Evolutionary conservation across 2,329 filamentous ascomycete genomes (phyloP).

Genomic region (Helicocarpus griseus): DNA sequence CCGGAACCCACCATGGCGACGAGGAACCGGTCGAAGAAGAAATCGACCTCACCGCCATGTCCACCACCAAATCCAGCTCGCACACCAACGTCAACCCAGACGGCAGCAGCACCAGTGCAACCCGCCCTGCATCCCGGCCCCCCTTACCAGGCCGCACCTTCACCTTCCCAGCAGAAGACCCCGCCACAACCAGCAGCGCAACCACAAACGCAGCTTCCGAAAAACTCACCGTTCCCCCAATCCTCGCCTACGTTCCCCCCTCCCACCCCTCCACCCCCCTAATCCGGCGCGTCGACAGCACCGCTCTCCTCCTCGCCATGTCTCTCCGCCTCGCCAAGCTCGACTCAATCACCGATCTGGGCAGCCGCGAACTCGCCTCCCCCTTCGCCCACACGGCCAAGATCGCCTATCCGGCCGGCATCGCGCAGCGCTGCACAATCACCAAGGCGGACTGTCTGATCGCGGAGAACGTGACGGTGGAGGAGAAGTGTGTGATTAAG

Average conservation of each 20-base stretch:
- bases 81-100: constrained; percentile 7
- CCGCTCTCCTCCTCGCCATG: constrained; percentile 67
- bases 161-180: constrained; percentile 9
- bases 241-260: constrained; percentile 72
- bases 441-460: constrained; percentile 73
- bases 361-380: constrained; percentile 50
- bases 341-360: constrained; percentile 40
- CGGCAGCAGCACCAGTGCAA: constrained; percentile 6
- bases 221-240: constrained; percentile 53
- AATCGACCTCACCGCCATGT: constrained; percentile 45
- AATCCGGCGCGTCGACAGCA: constrained; percentile 80
- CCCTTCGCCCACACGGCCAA: constrained; percentile 72
- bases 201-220: background rate
- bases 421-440: constrained; percentile 72
- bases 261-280: constrained; percentile 47
- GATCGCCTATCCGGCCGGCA: constrained; percentile 70
- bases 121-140: constrained; percentile 10
- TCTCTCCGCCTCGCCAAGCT: constrained; percentile 83
- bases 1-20: constrained; percentile 27
- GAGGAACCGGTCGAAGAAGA: constrained; percentile 40
- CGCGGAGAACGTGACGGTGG: constrained; percentile 78
- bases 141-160: constrained; percentile 8
- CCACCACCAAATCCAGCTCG: constrained; percentile 38
- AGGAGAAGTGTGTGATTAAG: constrained; percentile 86
- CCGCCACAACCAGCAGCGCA: constrained; percentile 8